Conservation (phyloP, 371 early-diverging fungal species). For the Mortierella sp. region DNA sequence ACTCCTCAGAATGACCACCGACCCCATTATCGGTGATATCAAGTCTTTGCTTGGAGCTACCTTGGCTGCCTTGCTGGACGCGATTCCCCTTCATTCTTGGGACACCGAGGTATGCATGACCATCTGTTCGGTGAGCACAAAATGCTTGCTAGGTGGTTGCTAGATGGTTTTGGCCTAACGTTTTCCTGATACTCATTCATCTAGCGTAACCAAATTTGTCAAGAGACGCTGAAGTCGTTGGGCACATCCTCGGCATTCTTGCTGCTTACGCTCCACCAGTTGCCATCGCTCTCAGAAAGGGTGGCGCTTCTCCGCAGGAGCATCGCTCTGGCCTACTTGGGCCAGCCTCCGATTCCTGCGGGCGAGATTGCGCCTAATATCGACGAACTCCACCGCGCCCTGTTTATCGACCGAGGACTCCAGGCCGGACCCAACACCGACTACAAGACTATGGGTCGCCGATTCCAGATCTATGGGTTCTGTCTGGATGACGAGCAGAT, state of each 20-base stretch:
- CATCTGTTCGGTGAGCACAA: too few species aligned
- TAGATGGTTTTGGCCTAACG: too few species aligned
- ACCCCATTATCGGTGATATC: conserved; percentile 52
- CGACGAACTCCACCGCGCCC: conserved; percentile 38
- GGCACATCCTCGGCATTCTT: conserved; percentile 43
- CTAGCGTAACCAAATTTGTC: conserved; percentile 30
- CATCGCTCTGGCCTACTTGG: conserved; percentile 36
- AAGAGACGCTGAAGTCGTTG: conserved; percentile 24
- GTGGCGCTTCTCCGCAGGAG: conserved; percentile 34
- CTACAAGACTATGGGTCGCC: conserved; percentile 26
- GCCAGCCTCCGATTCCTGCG: conserved; percentile 22
- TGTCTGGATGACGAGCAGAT: conserved; percentile 56
- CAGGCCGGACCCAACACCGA: conserved; percentile 22
- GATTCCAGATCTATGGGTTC: conserved; percentile 35
- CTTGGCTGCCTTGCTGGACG: conserved; percentile 33
- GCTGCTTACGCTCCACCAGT: conserved; percentile 26
- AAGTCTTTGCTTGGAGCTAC: conserved; percentile 38
- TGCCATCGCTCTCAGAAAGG: conserved; percentile 31
- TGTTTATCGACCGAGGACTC: conserved; percentile 37
- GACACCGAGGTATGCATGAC: conserved; percentile 22
- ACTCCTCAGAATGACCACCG: conserved; percentile 45
- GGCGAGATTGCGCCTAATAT: conserved; percentile 25
- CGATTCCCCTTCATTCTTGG: conserved; percentile 31
- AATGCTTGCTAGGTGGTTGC: not conserved
- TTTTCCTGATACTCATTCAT: not conserved